Evolutionary conservation across 2,329 filamentous ascomycete genomes (phyloP).

Genomic region (Ophiostoma sp.): DNA sequence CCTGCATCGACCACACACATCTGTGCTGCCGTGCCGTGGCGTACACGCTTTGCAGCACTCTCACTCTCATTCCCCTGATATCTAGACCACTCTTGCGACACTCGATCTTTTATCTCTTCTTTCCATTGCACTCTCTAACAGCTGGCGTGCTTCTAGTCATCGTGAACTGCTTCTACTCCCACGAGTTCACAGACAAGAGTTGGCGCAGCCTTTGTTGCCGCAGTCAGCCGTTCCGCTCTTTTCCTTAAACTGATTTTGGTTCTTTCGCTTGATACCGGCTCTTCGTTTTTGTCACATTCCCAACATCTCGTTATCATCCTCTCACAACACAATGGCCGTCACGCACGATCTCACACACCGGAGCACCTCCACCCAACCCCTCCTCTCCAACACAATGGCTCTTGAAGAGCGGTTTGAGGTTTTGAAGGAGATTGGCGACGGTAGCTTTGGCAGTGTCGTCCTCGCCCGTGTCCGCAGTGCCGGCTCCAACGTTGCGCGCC

Average conservation of each 20-base stretch:
- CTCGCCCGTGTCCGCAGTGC: slow-evolving; percentile 87
- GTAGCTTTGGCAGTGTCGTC: slow-evolving; percentile 94
- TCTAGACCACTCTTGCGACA: no score
- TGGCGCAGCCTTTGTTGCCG: slow-evolving; percentile 14
- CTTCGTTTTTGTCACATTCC: neutral
- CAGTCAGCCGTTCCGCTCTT: slow-evolving; percentile 15
- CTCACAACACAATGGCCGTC: slow-evolving; percentile 60
- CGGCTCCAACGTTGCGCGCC: slow-evolving; percentile 78
- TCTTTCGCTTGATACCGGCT: neutral
- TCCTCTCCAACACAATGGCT: slow-evolving; percentile 46
- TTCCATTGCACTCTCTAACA: neutral
- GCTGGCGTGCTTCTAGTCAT: neutral
- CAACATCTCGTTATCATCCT: neutral
- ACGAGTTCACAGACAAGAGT: slow-evolving; percentile 5
- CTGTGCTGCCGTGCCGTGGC: neutral
- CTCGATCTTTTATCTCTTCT: neutral
- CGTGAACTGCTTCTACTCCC: no score
- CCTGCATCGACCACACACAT: neutral
- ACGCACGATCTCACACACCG: slow-evolving; percentile 67
- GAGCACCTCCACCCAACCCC: slow-evolving; percentile 52
- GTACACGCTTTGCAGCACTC: neutral
- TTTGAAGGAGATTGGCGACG: slow-evolving; percentile 96
- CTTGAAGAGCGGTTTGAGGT: slow-evolving; percentile 96
- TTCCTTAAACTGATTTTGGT: neutral
- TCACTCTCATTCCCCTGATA: neutral